These are phyloP conservation scores for Pythium inflatum DNA, from an alignment of 352 stramenopile genomes.

Conservation along the genomic window DNA sequence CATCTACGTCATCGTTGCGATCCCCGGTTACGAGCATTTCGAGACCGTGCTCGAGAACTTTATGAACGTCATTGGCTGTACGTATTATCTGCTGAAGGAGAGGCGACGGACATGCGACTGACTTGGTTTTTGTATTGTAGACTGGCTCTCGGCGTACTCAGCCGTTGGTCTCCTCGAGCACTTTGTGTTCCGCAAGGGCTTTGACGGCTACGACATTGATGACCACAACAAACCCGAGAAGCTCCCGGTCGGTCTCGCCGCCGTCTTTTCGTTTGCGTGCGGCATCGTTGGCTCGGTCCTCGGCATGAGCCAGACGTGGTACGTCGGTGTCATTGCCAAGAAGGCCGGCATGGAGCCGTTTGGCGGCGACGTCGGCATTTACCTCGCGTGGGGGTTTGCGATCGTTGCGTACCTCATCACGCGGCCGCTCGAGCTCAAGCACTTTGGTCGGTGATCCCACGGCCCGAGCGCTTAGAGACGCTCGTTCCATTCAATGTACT, in stretches of 20 bases:
- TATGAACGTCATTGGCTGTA: constrained; percentile 57
- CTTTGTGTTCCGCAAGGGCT: constrained; percentile 51
- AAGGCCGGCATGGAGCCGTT: constrained; percentile 36
- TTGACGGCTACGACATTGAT: constrained; percentile 46
- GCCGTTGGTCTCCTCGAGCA: constrained; percentile 43
- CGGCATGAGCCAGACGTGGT: constrained; percentile 60
- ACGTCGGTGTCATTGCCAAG: constrained; percentile 43
- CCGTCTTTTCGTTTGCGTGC: constrained; percentile 47
- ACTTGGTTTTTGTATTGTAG: neutral
- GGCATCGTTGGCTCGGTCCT: constrained; percentile 41
- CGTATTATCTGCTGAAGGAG: too few relatives aligned
- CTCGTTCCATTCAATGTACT: too few relatives aligned
- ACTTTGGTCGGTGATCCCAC: constrained; percentile 43
- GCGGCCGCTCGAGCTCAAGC: constrained; percentile 47
- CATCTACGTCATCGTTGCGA: constrained; percentile 44
- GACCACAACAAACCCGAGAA: constrained; percentile 50
- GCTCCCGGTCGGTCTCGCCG: constrained; percentile 44
- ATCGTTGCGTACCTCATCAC: constrained; percentile 44
- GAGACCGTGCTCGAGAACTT: constrained; percentile 53
- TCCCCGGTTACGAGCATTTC: constrained; percentile 48
- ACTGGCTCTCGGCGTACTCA: constrained; percentile 51
- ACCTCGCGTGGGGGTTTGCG: constrained; percentile 43
- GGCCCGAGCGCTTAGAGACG: too few relatives aligned
- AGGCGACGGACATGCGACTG: too few relatives aligned
- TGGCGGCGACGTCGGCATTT: constrained; percentile 44